Evolutionary conservation across 345 rosid species (phyloP), one percentile per base, ranked within the genome.

Genomic region (Eutrema japonicum): DNA sequence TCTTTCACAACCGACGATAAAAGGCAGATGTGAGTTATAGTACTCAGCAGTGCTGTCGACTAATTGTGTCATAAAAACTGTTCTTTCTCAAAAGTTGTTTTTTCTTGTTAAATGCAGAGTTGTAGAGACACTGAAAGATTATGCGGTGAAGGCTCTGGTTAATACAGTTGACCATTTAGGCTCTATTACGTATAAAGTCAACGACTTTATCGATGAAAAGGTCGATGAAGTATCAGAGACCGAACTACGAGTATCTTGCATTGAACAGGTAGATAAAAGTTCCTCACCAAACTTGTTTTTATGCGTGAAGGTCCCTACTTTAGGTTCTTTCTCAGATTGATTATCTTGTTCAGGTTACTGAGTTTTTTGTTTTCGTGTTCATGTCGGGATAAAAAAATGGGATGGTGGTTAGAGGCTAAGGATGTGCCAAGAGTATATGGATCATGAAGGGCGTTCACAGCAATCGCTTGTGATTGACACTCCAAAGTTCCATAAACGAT

Each of bases 91-190:
- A 33, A 36, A 3, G 3, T 69, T 29, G 10, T 10, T 36, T 48
- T 26, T 33, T 63, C 35, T 6, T 55, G 46, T 69, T 36, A 26
- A 45, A 12, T 81, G 86, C 89, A 91, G 98, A 53, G 97, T 94
- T 82, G 87, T 87, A 8, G 98, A 94, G 62, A 91, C 97, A 73
- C 86, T 93, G 56, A 87, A 87, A 84, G 98, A 93, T 74, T 94
- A 94, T 60, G 88, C 97, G 3, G 80, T 89, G 66, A 87, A 91
- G 78, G 98, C 98, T 76, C 78, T 94, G 29, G 96, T 94, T 70
- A 94, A 89, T 73, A 94, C 98, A 1, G 91, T 94, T 78, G 98
- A 94, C 71, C 98, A 94, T 83, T 80, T 94, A 63, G 98, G 98
- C 54, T 91, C 97, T n/a, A 89, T 88, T 77, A 91, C 97, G 2